Conservation (phyloP, 2,329 filamentous ascomycete species). For the Microascus cirrosus region DNA sequence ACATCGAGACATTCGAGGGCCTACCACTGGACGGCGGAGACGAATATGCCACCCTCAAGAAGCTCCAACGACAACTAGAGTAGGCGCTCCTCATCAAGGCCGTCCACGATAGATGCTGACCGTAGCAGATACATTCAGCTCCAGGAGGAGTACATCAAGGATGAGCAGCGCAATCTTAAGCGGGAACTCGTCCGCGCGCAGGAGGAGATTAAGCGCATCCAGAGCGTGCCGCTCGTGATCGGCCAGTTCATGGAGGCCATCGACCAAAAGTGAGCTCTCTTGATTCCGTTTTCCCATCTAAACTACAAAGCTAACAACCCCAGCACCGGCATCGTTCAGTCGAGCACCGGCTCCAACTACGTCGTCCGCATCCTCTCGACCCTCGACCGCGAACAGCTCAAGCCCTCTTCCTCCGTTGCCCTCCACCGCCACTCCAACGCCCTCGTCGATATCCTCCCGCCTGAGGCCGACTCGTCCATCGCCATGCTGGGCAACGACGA, state of each 20-base stretch:
- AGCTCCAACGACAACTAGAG: constrained; percentile 92
- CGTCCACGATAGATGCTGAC: constrained; percentile 3
- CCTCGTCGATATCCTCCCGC: constrained; percentile 95
- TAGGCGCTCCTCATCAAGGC: constrained; percentile 31
- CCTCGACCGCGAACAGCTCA: constrained; percentile 93
- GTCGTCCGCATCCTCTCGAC: constrained; percentile 97
- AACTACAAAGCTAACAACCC: background rate
- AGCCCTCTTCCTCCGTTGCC: constrained; percentile 94
- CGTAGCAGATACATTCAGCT: constrained; percentile 73
- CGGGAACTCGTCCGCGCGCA: constrained; percentile 93
- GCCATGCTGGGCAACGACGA: constrained; percentile 95
- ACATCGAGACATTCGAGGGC: constrained; percentile 83
- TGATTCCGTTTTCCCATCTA: constrained; percentile 3
- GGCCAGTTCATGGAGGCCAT: constrained; percentile 99
- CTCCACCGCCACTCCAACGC: constrained; percentile 98
- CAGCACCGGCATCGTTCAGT: constrained; percentile 96
- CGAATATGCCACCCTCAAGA: constrained; percentile 92
- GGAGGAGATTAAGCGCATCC: constrained; percentile 98
- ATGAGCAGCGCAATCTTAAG: constrained; percentile 97
- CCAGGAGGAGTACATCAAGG: constrained; percentile 99
- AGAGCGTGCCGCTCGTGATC: constrained; percentile 95
- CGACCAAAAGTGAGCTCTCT: constrained; percentile 74
- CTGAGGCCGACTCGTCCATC: constrained; percentile 96
- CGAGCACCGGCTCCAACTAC: constrained; percentile 96
- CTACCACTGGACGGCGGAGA: constrained; percentile 71